Evolutionary conservation across 441 rosid species (phyloP), one percentile per base, ranked within the genome.

Genomic region (Mallotus repandus): DNA sequence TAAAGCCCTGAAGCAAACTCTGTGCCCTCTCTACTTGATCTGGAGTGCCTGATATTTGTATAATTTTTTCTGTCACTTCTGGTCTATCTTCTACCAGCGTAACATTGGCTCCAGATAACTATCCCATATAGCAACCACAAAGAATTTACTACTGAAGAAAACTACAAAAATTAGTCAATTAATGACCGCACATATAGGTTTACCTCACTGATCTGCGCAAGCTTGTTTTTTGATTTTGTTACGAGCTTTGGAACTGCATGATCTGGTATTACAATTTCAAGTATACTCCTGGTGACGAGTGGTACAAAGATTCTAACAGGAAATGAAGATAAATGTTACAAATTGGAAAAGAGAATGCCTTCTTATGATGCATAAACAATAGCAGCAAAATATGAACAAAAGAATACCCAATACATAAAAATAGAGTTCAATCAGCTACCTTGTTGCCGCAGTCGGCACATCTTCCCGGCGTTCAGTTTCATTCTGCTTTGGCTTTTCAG

Each of bases 1-100:
- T 91, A 75, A 93, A 93, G 83, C 97, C 98, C 80, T 93, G 98
- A 77, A 96, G 97, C 82, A 96, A 82, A 82, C 97, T 93, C 82
- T 96, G 97, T 45, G 98, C 99, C 83, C 92, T 87, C 83, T 92
- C 99, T 19, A 87, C 91, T 81, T 96, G 96, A 78, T 96, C 97
- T 0, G 91, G 93, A 55, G 98, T 91, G 72, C 97, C 98, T 18
- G 97, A 90, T 75, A 96, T 88, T 78, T 84, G 86, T 76, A 96
- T 93, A 35, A 85, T 84, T 80, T 89, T 96, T 67, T 87, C 92
- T 12, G 84, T 79, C 73, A 81, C 87, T 10, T 88, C 94, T 0
- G 90, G 90, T 71, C 85, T 79, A 78, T 91, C 97, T 78, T 90
- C 97, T 29, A 93, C 81, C 35, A 96, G 83, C 29, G 86, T 84